phyloP scores from a whole-genome alignment of 108 stramenopile species.

The Fragilaria crotonensis region DNA sequence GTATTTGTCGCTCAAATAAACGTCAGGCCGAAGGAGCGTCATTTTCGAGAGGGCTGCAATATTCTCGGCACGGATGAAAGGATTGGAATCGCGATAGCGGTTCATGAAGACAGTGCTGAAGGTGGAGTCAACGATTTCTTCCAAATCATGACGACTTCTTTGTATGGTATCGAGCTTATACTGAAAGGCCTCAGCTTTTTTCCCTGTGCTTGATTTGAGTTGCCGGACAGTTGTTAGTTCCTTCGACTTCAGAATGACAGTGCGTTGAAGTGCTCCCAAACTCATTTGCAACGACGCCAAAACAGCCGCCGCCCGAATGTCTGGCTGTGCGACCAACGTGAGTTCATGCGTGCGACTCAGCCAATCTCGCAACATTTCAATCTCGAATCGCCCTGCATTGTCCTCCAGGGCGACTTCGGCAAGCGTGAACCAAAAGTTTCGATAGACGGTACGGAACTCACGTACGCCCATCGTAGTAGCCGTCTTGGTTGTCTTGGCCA shows the following conservation, averaged over 20 bases:
- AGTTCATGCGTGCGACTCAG: constrained; percentile 54
- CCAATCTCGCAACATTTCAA: constrained; percentile 54
- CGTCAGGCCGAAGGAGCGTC: constrained; percentile 63
- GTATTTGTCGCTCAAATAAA: constrained; percentile 74
- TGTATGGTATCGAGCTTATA: constrained; percentile 49
- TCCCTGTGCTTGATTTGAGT: constrained; percentile 20
- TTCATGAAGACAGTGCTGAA: constrained; percentile 68
- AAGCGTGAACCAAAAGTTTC: constrained; percentile 72
- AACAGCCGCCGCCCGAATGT: constrained; percentile 60
- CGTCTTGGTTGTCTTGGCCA: neutral
- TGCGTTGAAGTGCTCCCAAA: constrained; percentile 52
- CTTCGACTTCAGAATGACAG: constrained; percentile 37
- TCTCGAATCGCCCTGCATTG: constrained; percentile 44
- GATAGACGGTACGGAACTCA: constrained; percentile 59
- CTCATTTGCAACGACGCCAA: constrained; percentile 56
- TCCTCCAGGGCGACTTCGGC: constrained; percentile 31
- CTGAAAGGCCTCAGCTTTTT: constrained; percentile 46
- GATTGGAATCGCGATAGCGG: constrained; percentile 75
- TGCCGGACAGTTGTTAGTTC: constrained; percentile 47
- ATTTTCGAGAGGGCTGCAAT: constrained; percentile 50
- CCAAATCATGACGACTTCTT: constrained; percentile 46
- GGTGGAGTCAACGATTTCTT: constrained; percentile 43
- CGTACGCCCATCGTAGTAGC: constrained; percentile 12
- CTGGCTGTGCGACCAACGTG: constrained; percentile 70
- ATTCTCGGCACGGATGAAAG: constrained; percentile 57